These are phyloP conservation scores for Steccherinum ochraceum DNA, from an alignment of 768 basidiomycete genomes.

Conservation along the genomic window DNA sequence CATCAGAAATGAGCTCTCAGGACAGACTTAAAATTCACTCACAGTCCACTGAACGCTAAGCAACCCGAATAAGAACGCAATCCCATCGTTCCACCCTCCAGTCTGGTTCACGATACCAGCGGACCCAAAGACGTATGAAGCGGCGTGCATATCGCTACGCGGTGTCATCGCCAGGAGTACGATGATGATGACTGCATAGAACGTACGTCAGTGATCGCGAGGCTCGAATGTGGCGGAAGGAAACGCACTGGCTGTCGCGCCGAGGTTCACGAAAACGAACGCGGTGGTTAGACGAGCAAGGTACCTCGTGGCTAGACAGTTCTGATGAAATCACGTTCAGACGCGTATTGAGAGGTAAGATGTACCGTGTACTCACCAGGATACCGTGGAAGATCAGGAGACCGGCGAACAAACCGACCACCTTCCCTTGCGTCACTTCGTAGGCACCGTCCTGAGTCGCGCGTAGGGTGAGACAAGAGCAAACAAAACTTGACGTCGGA, in stretches of 20 bases:
- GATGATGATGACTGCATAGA: conserved; percentile 69
- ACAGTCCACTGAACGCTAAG: conserved; percentile 88
- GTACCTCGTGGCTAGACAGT: conserved; percentile 68
- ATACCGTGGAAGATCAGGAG: conserved; percentile 75
- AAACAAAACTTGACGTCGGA: neutral
- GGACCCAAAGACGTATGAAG: conserved; percentile 73
- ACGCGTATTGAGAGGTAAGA: neutral
- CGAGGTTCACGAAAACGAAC: conserved; percentile 87
- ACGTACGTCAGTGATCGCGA: neutral
- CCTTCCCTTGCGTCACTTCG: conserved; percentile 59
- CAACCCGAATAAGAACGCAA: conserved; percentile 81
- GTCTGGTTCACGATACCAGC: conserved; percentile 72
- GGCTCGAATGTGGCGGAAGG: neutral
- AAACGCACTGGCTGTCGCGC: conserved; percentile 57
- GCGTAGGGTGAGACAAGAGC: neutral
- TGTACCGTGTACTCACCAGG: conserved; percentile 38
- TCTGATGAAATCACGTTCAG: conserved; percentile 26
- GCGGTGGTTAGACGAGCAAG: conserved; percentile 68
- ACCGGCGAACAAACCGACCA: conserved; percentile 71
- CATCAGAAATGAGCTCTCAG: neutral
- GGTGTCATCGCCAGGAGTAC: conserved; percentile 71
- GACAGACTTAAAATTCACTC: conserved; percentile 21
- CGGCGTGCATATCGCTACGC: conserved; percentile 73
- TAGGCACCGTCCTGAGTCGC: conserved; percentile 44
- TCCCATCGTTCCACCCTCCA: conserved; percentile 71